Evolutionary conservation across 768 basidiomycete genomes (phyloP).

Genomic region (Phylloporus scabripes): DNA sequence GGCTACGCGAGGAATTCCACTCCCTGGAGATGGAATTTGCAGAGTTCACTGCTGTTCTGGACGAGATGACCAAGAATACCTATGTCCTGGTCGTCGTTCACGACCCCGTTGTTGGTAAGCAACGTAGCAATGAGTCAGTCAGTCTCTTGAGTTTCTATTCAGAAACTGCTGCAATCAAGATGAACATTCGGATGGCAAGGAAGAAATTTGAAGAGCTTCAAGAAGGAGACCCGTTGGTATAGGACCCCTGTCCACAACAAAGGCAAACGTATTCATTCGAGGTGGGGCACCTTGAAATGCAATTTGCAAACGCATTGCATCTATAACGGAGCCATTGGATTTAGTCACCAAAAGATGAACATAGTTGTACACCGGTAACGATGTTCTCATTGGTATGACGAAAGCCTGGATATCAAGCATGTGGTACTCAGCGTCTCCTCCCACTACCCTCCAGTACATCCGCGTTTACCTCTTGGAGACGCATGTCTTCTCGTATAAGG

Average conservation of each 20-base stretch:
- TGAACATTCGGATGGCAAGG: slow-evolving; percentile 84
- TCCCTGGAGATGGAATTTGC: slow-evolving; percentile 81
- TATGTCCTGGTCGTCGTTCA: slow-evolving; percentile 89
- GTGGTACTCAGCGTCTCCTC: neutral
- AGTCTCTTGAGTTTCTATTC: slow-evolving; percentile 6
- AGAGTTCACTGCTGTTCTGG: slow-evolving; percentile 84
- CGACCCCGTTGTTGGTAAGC: slow-evolving; percentile 79
- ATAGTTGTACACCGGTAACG: neutral
- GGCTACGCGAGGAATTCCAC: slow-evolving; percentile 78
- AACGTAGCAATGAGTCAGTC: neutral
- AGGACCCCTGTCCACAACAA: slow-evolving; percentile 1
- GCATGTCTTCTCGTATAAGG: slow-evolving; percentile 30
- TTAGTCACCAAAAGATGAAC: neutral
- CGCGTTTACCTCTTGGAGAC: slow-evolving; percentile 43
- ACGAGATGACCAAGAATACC: slow-evolving; percentile 89
- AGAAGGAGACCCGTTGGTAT: slow-evolving; percentile 60
- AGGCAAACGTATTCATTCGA: neutral
- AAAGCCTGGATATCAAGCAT: slow-evolving; percentile 10
- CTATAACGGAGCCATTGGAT: neutral
- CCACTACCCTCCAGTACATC: slow-evolving; percentile 35
- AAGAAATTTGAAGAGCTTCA: slow-evolving; percentile 88
- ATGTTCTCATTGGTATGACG: slow-evolving; percentile 6
- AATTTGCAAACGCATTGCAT: no score
- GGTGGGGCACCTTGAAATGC: no score
- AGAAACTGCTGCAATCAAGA: slow-evolving; percentile 85